Base-by-base conservation (phyloP, 805 yeast species). In the Phaffomyces thermotolerans region DNA sequence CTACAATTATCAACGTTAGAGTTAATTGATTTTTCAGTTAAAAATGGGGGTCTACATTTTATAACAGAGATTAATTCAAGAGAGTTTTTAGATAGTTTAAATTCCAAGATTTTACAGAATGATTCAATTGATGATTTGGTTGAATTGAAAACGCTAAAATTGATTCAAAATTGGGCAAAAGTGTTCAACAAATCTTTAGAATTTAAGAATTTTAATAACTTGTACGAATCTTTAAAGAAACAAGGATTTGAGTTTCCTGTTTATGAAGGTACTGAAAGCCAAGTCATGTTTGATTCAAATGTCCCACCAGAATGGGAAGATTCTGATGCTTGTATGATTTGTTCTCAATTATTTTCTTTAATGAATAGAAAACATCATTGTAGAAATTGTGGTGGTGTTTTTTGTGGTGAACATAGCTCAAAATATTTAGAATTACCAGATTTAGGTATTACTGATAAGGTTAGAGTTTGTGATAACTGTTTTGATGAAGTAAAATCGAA, bases 271-370 rank as follows among this genome's bases (percentile, higher is more conserved):
- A 42, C 59, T 50, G 51, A 45, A 14, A 62, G 66, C 22, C 54
- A 70, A 31, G 69, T 73, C 5, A 78, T 90, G 60, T 77, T 91
- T 39, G 97, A 91, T 55, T 77, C 96, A 2, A 84, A 79, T 48
- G 90, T 90, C 5, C 97, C 99, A 2, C 98, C 99, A 0, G 97
- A 89, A 53, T 93, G 99, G 99, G 81, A 85, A 20, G 99, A 93
- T 57, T 84, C 90, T 10, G 95, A 88, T 54, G 87, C 87, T 4
- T 93, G 99, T 63, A 90, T 93, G 97, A 79, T 87, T 43, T 88
- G 97, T 52, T 88, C 95, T 41, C 78, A 72, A 35, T 67, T 81
- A 14, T 93, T 93, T 58, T 71, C 93, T 1, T 74, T 91, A 59
- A 67, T 90, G 47, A 89, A 86, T 60, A 74, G 99, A 57, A 89